Conservation (phyloP, 2,329 filamentous ascomycete species). For the Ascochyta lentis region DNA sequence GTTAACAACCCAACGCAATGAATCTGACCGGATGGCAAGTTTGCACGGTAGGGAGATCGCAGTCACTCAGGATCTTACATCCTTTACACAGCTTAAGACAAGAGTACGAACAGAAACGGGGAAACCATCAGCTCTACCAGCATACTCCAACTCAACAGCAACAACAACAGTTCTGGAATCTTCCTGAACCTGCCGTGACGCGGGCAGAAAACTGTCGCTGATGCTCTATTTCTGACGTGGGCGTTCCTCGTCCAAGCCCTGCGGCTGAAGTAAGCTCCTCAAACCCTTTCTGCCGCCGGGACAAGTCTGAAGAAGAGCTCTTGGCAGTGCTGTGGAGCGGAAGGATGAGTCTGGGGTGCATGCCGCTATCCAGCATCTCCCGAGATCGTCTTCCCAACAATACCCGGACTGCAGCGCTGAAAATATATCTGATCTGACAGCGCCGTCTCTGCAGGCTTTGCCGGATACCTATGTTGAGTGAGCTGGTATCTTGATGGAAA, state of each 20-base stretch:
- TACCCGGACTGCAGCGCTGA: background rate
- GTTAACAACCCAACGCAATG: too few species aligned
- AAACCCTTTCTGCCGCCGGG: constrained; percentile 31
- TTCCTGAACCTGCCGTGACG: too few species aligned
- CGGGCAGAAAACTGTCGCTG: background rate
- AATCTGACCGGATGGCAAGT: too few species aligned
- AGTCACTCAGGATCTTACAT: too few species aligned
- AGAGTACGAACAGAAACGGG: too few species aligned
- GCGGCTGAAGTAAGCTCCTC: constrained; percentile 23
- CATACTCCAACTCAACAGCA: too few species aligned
- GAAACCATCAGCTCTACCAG: too few species aligned
- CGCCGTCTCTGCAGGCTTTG: background rate
- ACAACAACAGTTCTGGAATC: too few species aligned
- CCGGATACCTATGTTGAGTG: background rate
- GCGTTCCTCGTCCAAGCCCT: background rate
- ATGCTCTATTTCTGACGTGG: background rate
- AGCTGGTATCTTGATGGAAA: background rate
- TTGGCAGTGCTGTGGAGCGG: constrained; percentile 20
- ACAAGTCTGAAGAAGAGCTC: constrained; percentile 34
- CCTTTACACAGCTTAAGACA: too few species aligned
- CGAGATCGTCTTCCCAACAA: background rate
- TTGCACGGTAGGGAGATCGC: too few species aligned
- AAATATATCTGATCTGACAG: too few species aligned
- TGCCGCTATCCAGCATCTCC: constrained; percentile 8
- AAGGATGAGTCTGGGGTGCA: constrained; percentile 17